Evolutionary conservation across 1,284 basidiomycete species (phyloP).

Genomic region (Apiotrichum brassicae): DNA sequence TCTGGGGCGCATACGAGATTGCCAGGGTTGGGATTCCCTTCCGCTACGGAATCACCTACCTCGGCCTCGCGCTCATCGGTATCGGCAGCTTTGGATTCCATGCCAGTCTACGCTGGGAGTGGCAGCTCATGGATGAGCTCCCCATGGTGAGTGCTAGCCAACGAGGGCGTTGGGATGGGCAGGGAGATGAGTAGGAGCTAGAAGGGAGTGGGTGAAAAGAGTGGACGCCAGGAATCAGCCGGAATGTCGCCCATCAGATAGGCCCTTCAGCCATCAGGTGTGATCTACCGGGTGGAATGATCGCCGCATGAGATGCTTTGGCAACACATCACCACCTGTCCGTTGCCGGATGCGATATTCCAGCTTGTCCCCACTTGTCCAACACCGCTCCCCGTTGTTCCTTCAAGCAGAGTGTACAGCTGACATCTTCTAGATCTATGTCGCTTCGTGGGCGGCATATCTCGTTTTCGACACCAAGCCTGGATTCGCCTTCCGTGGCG

Average conservation of each 20-base stretch:
- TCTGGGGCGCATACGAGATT: conserved; percentile 40
- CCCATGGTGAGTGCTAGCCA: conserved; percentile 46
- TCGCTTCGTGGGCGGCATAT: conserved; percentile 37
- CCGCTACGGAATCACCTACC: conserved; percentile 34
- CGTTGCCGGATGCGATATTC: no score
- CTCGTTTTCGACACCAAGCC: conserved; percentile 40
- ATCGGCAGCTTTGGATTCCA: conserved; percentile 46
- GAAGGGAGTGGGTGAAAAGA: neutral
- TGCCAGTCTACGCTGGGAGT: conserved; percentile 42
- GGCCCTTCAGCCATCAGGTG: no score
- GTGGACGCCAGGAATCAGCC: neutral
- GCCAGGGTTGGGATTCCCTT: conserved; percentile 23
- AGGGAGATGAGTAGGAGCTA: no score
- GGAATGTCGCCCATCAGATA: no score
- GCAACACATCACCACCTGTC: no score
- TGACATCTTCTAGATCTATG: conserved; percentile 36
- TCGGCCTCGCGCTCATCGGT: conserved; percentile 42
- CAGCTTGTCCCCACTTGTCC: no score
- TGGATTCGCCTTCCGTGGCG: conserved; percentile 32
- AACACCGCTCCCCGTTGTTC: no score
- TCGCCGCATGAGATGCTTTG: no score
- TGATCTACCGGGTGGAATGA: no score
- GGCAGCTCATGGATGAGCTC: conserved; percentile 48
- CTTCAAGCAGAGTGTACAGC: neutral
- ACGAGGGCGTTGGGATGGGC: no score